These are phyloP conservation scores for Diversispora eburnea DNA, from an alignment of 192 early-diverging fungal species.

Conservation along the genomic window DNA sequence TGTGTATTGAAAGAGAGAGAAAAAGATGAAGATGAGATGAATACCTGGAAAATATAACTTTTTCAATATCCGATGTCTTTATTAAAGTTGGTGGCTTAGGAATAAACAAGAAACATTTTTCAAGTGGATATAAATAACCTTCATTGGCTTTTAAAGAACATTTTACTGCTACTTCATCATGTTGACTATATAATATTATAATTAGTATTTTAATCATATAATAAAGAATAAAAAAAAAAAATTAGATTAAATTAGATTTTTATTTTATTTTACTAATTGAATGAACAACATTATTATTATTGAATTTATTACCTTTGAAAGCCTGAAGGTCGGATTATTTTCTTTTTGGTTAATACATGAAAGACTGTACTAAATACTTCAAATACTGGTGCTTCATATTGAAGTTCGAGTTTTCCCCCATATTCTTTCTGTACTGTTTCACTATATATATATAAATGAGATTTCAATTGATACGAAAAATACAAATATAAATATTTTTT, in stretches of 20 bases:
- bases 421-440: constrained; percentile 67
- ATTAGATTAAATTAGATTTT: background rate
- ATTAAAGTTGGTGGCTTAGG: constrained; percentile 93
- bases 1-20: background rate
- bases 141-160: constrained; percentile 97
- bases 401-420: constrained; percentile 70
- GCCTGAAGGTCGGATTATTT: constrained; percentile 62
- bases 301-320: background rate
- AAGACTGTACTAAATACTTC: constrained; percentile 85
- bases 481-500: constrained; percentile 1
- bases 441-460: constrained; percentile 34
- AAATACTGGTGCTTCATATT: constrained; percentile 84
- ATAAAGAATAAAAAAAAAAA: background rate
- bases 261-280: background rate
- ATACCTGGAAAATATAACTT: constrained; percentile 87
- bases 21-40: constrained; percentile 32
- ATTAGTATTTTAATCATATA: background rate
- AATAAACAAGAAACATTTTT: constrained; percentile 90
- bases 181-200: constrained; percentile 47
- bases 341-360: constrained; percentile 73
- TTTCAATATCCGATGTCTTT: constrained; percentile 76
- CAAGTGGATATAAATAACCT: constrained; percentile 88
- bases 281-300: too few species aligned
- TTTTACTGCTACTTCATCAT: constrained; percentile 79
- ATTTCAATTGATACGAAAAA: background rate